Base-by-base conservation (phyloP, 2,329 filamentous ascomycete genomes). In the Teratosphaeria gauchensis region DNA sequence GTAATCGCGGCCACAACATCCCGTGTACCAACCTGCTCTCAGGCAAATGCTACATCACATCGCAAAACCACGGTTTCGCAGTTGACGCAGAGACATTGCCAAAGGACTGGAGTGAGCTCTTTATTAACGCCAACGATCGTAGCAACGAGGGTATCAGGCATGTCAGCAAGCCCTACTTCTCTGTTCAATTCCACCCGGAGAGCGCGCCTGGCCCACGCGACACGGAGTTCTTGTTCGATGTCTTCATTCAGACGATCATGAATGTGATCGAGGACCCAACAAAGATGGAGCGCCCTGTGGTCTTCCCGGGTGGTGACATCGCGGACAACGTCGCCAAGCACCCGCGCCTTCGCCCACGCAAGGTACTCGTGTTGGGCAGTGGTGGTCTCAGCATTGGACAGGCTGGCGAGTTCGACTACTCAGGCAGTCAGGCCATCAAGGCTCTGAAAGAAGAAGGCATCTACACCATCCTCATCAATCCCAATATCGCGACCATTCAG, bases 181-280 rank as follows among this genome's bases (percentile, higher is more conserved):
- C 91, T 80, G 94, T 97, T n/a, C 94, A 99, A 73, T 99, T 99
- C 78, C 94, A 99, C 72, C 94, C 94, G 0, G 94, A 99, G 76
- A 96, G 92, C 79, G 95, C 91, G 1, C 94, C 94, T 2, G 94
- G 94, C 59, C 94, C 94, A 56, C 84, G 90, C 38, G 94, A 99
- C 72, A 99, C 94, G 31, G 94, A 99, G 74, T 96, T 89, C 72
- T 81, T 99, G 30, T 99, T 99, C 65, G 92, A 99, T 74, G 90
- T 97, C 63, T 99, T 99, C 79, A 89, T 99, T 71, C 78, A 87
- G 76, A 88, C 91, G 21, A 89, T 97, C 65, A 79, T 83, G 70
- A 82, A 87, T 67, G 88, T 88, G 59, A 79, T 91, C 54, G 76
- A 82, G 58, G 85, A 91, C 62, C 75, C 82, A 16, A 80, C 83